Conservation (phyloP, 1,284 basidiomycete genomes). For the Peniophora sp. region DNA sequence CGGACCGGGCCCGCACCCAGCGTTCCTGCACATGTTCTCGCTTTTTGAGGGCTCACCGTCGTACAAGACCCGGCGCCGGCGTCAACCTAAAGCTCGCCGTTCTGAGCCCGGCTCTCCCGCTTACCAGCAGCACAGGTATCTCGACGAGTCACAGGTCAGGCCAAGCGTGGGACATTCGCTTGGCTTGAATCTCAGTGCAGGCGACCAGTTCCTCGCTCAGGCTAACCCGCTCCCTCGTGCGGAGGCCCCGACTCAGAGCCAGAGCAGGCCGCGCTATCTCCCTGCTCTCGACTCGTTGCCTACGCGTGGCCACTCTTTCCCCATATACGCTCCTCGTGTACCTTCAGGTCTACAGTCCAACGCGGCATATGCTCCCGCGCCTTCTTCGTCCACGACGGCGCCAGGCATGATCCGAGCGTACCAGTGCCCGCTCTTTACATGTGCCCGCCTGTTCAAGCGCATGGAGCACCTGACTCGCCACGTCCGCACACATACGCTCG, state of each 20-base stretch:
- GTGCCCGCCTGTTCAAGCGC: constrained; percentile 79
- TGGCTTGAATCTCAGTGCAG: constrained; percentile 8
- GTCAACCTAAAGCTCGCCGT: constrained; percentile 14
- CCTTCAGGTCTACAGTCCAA: too few relatives aligned
- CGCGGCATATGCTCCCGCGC: neutral
- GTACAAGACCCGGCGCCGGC: constrained; percentile 72
- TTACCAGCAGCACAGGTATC: neutral
- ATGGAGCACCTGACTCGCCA: constrained; percentile 86
- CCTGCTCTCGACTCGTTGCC: constrained; percentile 2
- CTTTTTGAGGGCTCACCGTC: constrained; percentile 75
- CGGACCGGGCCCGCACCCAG: constrained; percentile 27
- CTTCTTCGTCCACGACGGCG: constrained; percentile 9
- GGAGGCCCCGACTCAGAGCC: constrained; percentile 2
- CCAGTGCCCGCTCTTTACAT: constrained; percentile 74
- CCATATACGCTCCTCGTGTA: constrained; percentile 7
- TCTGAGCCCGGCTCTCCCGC: neutral
- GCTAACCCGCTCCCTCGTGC: constrained; percentile 7
- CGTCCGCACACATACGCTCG: constrained; percentile 84
- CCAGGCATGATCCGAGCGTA: constrained; percentile 51
- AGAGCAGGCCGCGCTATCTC: constrained; percentile 1
- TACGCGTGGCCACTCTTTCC: constrained; percentile 10
- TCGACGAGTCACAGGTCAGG: constrained; percentile 13
- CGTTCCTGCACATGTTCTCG: constrained; percentile 64
- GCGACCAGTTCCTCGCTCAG: constrained; percentile 12
- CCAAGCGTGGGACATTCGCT: constrained; percentile 11